phyloP scores from a whole-genome alignment of 495 filamentous ascomycete species.

The Aspergillus kassunensis region DNA sequence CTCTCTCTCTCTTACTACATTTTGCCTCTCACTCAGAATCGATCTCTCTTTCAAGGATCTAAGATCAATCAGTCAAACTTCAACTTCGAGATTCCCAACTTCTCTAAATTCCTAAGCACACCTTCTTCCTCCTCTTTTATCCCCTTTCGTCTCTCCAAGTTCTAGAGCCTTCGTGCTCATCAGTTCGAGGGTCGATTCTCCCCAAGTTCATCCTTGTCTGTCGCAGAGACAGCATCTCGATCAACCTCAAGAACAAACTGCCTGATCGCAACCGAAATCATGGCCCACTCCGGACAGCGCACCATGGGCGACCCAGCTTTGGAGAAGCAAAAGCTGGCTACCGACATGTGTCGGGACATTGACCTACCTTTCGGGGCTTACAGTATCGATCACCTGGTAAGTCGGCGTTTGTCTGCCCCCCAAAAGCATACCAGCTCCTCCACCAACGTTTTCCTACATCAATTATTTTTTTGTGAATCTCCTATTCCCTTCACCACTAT shows the following conservation, averaged over 20 bases:
- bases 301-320: constrained; percentile 21
- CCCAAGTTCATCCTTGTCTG: background rate
- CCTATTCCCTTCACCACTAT: background rate
- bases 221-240: background rate
- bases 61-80: too few relatives aligned
- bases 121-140: too few relatives aligned
- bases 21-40: too few relatives aligned
- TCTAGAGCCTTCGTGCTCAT: too few relatives aligned
- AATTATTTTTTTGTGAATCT: background rate
- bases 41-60: too few relatives aligned
- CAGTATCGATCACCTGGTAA: constrained; percentile 23
- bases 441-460: background rate
- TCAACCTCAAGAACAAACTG: background rate
- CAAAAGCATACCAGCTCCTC: background rate
- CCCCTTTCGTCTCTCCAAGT: too few relatives aligned
- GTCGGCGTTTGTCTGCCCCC: constrained; percentile 11
- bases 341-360: constrained; percentile 26
- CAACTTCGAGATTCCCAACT: background rate
- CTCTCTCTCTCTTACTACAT: too few relatives aligned
- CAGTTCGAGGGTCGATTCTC: too few relatives aligned
- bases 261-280: background rate
- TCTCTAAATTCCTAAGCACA: background rate
- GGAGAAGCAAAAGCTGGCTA: constrained; percentile 17
- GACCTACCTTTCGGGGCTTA: constrained; percentile 27
- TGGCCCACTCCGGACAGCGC: background rate